These are phyloP conservation scores for Asclepias syriaca DNA, from an alignment of 257 asterid species.

Conservation along the genomic window DNA sequence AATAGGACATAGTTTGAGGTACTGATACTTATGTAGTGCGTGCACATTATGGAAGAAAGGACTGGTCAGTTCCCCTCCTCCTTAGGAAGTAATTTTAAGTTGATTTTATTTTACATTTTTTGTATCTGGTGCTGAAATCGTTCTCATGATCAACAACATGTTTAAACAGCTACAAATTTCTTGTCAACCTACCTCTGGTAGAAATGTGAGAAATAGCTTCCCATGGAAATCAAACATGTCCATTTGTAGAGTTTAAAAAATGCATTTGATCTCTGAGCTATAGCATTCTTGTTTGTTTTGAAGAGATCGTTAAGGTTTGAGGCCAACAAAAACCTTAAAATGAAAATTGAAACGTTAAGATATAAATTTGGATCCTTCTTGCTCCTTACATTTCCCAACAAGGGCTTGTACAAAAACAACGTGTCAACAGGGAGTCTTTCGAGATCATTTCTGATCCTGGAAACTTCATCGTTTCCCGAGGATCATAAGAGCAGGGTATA, in stretches of 20 bases:
- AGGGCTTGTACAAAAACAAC: not conserved
- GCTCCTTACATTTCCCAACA: not conserved
- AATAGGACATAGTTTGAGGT: slow-evolving; percentile 7
- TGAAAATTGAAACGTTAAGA: not conserved
- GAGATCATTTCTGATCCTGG: not conserved
- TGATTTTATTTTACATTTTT: not conserved
- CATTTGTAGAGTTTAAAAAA: not conserved
- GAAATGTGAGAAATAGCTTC: not conserved
- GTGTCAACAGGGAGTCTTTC: not conserved
- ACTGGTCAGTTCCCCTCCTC: not conserved
- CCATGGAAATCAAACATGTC: not conserved
- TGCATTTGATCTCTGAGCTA: not conserved
- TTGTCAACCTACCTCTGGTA: not conserved
- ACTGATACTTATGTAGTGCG: not conserved
- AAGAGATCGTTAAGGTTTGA: not conserved
- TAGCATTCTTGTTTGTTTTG: not conserved
- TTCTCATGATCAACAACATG: not conserved
- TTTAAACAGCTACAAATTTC: not conserved
- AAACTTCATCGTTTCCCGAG: not conserved
- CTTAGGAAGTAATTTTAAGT: slow-evolving; percentile 1
- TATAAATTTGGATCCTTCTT: not conserved
- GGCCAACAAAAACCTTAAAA: not conserved
- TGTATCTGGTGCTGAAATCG: not conserved
- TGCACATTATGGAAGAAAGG: slow-evolving; percentile 3
- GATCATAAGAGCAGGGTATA: not conserved